A percentile compares a stretch with the other conserved stretches of the same genome.
Evolutionary conservation across 805 yeast genomes (phyloP).

Genomic region (Kodamaea kakaduensis): DNA sequence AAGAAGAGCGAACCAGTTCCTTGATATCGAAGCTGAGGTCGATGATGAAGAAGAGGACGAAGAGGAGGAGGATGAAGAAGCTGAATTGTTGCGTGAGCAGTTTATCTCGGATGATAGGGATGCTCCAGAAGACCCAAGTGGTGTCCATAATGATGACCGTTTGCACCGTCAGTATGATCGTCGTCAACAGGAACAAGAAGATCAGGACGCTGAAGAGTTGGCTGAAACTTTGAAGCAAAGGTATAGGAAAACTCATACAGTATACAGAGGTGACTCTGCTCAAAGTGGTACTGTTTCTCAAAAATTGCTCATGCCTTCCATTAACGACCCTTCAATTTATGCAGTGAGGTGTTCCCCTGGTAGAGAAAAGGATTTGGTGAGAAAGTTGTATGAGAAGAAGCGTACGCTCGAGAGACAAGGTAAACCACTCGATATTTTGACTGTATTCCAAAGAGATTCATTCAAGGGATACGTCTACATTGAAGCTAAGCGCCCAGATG

Average conservation of each 20-base stretch:
- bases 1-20: slow-evolving; percentile 69
- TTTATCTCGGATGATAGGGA: slow-evolving; percentile 73
- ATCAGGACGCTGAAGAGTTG: slow-evolving; percentile 89
- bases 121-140: slow-evolving; percentile 5
- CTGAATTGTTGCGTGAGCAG: slow-evolving; percentile 80
- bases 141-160: slow-evolving; percentile 53
- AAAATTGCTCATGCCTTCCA: slow-evolving; percentile 88
- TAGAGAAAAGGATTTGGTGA: slow-evolving; percentile 84
- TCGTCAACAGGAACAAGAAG: slow-evolving; percentile 78
- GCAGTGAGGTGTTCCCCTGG: slow-evolving; percentile 93
- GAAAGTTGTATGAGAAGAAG: slow-evolving; percentile 80
- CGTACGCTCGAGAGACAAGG: slow-evolving; percentile 69
- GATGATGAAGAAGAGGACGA: slow-evolving; percentile 95
- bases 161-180: slow-evolving; percentile 89
- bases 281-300: slow-evolving; percentile 70
- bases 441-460: slow-evolving; percentile 92
- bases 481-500: slow-evolving; percentile 91
- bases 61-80: slow-evolving; percentile 84
- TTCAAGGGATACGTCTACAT: slow-evolving; percentile 89
- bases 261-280: slow-evolving; percentile 81
- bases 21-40: slow-evolving; percentile 98
- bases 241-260: slow-evolving; percentile 81
- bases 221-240: slow-evolving; percentile 91
- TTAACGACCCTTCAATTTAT: slow-evolving; percentile 94
- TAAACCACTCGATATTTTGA: slow-evolving; percentile 76